These are phyloP conservation scores for Pelargonium myrrhifolium DNA, from an alignment of 441 rosid genomes.

Conservation along the genomic window DNA sequence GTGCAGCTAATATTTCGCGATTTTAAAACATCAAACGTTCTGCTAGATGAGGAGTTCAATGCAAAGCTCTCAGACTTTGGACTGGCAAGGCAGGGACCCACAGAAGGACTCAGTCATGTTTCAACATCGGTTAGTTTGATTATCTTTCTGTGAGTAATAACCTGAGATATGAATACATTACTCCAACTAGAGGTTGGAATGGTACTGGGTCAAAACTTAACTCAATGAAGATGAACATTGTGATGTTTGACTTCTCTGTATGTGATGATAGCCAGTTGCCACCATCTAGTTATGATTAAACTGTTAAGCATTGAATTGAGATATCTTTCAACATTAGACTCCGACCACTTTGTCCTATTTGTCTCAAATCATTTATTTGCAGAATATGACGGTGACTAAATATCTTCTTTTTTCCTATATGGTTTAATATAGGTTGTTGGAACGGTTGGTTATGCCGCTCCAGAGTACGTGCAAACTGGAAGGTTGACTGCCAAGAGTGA, in stretches of 20 bases:
- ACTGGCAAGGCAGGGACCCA: slow-evolving; percentile 87
- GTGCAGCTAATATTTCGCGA: slow-evolving; percentile 84
- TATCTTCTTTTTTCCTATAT: too few species aligned
- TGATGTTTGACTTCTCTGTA: not conserved
- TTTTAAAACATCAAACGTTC: slow-evolving; percentile 78
- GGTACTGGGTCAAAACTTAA: not conserved
- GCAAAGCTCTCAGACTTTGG: slow-evolving; percentile 97
- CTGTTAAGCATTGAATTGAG: too few species aligned
- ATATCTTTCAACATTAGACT: too few species aligned
- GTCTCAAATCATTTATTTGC: too few species aligned
- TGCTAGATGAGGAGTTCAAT: slow-evolving; percentile 69
- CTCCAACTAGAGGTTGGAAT: not conserved
- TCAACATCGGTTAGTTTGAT: slow-evolving; percentile 68
- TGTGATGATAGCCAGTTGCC: too few species aligned
- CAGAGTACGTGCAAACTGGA: slow-evolving; percentile 89
- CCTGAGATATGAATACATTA: not conserved
- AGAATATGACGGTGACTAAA: too few species aligned
- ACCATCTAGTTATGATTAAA: too few species aligned
- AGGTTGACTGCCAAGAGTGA: slow-evolving; percentile 85
- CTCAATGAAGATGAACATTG: not conserved
- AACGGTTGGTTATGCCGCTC: slow-evolving; percentile 92
- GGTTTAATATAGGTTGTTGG: slow-evolving; percentile 69
- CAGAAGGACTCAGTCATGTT: slow-evolving; percentile 80
- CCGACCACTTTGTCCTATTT: too few species aligned
- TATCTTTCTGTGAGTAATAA: not conserved